Evolutionary conservation across 441 rosid species (phyloP).

Genomic region (Lepidium campestre): DNA sequence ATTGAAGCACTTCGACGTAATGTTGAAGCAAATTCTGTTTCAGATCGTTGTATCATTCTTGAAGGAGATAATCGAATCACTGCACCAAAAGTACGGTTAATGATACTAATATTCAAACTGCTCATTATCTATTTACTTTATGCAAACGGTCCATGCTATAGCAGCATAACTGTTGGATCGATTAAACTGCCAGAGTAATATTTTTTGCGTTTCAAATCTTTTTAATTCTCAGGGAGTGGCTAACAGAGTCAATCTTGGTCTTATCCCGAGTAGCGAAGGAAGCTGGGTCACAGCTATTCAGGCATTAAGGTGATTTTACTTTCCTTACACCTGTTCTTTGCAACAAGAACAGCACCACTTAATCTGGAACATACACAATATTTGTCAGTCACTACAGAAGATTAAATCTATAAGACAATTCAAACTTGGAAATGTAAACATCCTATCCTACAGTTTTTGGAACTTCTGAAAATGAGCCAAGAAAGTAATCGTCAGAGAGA

Average conservation of each 20-base stretch:
- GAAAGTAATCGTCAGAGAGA: neutral
- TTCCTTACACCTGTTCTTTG: conserved; percentile 2
- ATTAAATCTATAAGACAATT: neutral
- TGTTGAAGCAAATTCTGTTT: conserved; percentile 63
- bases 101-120: neutral
- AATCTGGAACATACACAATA: neutral
- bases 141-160: neutral
- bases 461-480: neutral
- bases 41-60: conserved; percentile 66
- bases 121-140: neutral
- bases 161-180: neutral
- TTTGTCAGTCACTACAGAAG: neutral
- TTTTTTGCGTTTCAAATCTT: neutral
- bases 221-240: conserved; percentile 67
- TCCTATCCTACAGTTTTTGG: neutral
- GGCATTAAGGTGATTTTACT: conserved; percentile 58
- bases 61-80: conserved; percentile 81
- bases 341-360: neutral
- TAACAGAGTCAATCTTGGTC: conserved; percentile 88
- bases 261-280: conserved; percentile 82
- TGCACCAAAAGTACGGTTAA: conserved; percentile 61
- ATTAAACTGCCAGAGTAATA: neutral
- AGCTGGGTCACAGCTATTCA: conserved; percentile 86
- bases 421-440: neutral
- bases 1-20: conserved; percentile 71